Base-by-base conservation (phyloP, 2,329 filamentous ascomycete species). In the Pseudogymnoascus sp. region DNA sequence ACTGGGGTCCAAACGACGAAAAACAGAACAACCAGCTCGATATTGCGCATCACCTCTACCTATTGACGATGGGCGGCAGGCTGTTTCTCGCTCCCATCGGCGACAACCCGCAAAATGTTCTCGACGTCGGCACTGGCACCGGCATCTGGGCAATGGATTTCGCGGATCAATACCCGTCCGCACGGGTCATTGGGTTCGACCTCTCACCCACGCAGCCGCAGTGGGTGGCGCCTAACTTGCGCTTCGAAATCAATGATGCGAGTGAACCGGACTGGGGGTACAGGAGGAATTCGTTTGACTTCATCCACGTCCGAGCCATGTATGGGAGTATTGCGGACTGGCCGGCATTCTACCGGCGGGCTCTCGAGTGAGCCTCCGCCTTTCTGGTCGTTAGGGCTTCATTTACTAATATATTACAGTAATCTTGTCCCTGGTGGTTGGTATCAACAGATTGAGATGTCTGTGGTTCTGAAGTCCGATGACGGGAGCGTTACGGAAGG, bases 201-300 rank as follows among this genome's bases (percentile, higher is more conserved):
- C 68, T 75, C 26, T 74, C 72, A 13, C 71, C 71, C 31, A 74
- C 72, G 29, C 73, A 75, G 56, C 72, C 74, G 7, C 76, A 75
- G 14, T 79, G 79, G 72, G 80, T 86, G 5, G 84, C 85, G 0
- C 76, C 79, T 47, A 89, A 89, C 68, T 82, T 84, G 66, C 79
- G 81, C 62, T 89, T 88, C 68, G 79, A 86, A 59, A 80, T 89
- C 61, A 86, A 89, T 69, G 86, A 89, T 69, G 82, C 81, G 33
- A 76, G 80, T 19, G 71, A 75, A 35, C 67, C 70, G 14, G 65
- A 70, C 24, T 78, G 76, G 76, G 74, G 77, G 67, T 76, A 74
- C 64, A 67, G 68, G 2, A 61, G 65, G 8, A 79, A 85, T 65
- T 74, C 79, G 64, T 83, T 86, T 68, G 84, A 87, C 73, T 83